These are phyloP conservation scores for Dentipellis sp. DNA, from an alignment of 768 basidiomycete genomes.

Conservation along the genomic window DNA sequence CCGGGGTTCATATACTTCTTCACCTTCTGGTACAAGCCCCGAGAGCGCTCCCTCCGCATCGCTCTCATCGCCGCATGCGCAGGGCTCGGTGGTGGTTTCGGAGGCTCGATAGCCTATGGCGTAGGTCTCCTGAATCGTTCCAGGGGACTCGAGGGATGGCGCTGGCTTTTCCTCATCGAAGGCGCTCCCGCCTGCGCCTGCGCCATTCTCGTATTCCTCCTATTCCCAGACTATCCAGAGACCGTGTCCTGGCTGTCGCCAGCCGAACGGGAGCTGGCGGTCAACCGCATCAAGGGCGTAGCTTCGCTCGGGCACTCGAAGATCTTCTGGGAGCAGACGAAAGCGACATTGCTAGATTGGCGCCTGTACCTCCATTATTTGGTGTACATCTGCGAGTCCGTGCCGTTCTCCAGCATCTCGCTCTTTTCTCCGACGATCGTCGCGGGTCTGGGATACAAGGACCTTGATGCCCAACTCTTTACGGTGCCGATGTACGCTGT, in stretches of 20 bases:
- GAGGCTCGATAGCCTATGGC: slow-evolving; percentile 21
- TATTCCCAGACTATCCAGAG: background rate
- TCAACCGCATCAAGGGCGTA: slow-evolving; percentile 28
- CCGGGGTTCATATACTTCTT: slow-evolving; percentile 33
- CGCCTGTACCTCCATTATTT: slow-evolving; percentile 30
- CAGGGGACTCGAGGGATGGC: slow-evolving; percentile 19
- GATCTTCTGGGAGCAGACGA: slow-evolving; percentile 31
- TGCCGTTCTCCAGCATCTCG: slow-evolving; percentile 29
- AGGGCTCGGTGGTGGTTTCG: slow-evolving; percentile 12
- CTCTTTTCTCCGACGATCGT: slow-evolving; percentile 74
- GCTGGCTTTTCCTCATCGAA: slow-evolving; percentile 34
- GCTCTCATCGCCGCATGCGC: slow-evolving; percentile 22
- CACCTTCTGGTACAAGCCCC: slow-evolving; percentile 36
- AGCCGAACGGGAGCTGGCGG: slow-evolving; percentile 31
- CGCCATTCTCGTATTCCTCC: slow-evolving; percentile 22
- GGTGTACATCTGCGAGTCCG: slow-evolving; percentile 34
- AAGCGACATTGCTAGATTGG: slow-evolving; percentile 27
- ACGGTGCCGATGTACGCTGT: slow-evolving; percentile 41
- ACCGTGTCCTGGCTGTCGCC: slow-evolving; percentile 24
- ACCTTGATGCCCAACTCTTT: slow-evolving; percentile 48
- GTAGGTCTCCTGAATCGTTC: slow-evolving; percentile 22
- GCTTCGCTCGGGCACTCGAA: slow-evolving; percentile 24
- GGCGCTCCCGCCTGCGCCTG: slow-evolving; percentile 36
- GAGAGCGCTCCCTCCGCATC: slow-evolving; percentile 21
- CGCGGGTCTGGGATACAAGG: slow-evolving; percentile 45